Percentiles rank a stretch among this genome's conserved stretches.
Evolutionary conservation across 257 asterid genomes (phyloP).

Genomic region (Rauvolfia tetraphylla): DNA sequence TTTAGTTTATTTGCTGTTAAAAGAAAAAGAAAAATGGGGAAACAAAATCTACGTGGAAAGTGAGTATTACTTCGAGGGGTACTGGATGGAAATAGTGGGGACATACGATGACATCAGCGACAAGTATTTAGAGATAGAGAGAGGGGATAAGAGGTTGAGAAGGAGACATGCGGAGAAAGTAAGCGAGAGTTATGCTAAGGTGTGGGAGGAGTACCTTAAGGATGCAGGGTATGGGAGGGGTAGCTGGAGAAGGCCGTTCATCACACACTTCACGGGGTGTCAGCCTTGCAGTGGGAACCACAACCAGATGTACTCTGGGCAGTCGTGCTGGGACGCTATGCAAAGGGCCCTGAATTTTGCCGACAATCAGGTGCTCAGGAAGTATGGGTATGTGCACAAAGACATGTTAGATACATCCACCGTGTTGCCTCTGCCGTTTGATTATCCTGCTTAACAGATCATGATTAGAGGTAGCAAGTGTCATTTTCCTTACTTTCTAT

Average conservation of each 20-base stretch:
- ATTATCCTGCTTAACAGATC: conserved; percentile 56
- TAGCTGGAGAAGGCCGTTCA: conserved; percentile 85
- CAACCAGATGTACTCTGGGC: conserved; percentile 79
- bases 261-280: conserved; percentile 96
- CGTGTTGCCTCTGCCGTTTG: conserved; percentile 63
- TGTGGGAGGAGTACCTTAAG: conserved; percentile 73
- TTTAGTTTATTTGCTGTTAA: conserved; percentile 48
- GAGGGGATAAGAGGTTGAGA: conserved; percentile 35
- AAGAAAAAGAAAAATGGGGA: conserved; percentile 74
- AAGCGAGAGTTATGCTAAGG: conserved; percentile 45
- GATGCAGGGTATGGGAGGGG: conserved; percentile 67
- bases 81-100: conserved; percentile 83
- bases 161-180: conserved; percentile 81
- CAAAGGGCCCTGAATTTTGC: conserved; percentile 75
- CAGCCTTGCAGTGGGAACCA: conserved; percentile 96
- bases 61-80: conserved; percentile 77
- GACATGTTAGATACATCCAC: conserved; percentile 62
- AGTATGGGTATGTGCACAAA: conserved; percentile 65
- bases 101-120: conserved; percentile 49
- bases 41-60: conserved; percentile 62
- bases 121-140: conserved; percentile 48
- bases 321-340: conserved; percentile 73
- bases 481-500: neutral
- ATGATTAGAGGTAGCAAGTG: neutral
- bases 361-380: conserved; percentile 87